Percentiles rank a stretch among this genome's conserved stretches.
phyloP scores from a whole-genome alignment of 1,284 basidiomycete species.

The Erythrobasidium hasegawianum region DNA sequence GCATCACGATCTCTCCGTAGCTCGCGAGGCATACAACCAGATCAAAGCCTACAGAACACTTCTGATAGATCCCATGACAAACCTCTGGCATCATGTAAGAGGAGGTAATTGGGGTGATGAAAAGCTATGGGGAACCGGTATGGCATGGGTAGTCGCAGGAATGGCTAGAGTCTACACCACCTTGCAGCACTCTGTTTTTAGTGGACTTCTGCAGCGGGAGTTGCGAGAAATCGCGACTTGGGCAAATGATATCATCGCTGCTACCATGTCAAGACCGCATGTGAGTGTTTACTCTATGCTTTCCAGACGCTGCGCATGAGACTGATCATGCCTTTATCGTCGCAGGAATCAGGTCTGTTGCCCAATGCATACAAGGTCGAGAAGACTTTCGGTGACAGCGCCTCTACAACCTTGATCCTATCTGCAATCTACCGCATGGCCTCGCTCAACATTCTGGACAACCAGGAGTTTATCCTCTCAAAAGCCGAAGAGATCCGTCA shows the following conservation, averaged over 20 bases:
- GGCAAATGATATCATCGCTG: slow-evolving; percentile 69
- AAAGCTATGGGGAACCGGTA: slow-evolving; percentile 65
- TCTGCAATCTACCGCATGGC: slow-evolving; percentile 69
- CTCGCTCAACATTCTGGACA: slow-evolving; percentile 56
- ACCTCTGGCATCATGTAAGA: slow-evolving; percentile 58
- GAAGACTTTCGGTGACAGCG: slow-evolving; percentile 65
- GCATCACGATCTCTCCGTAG: slow-evolving; percentile 62
- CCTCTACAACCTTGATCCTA: slow-evolving; percentile 71
- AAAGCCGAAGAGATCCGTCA: slow-evolving; percentile 59
- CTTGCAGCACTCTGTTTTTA: slow-evolving; percentile 60
- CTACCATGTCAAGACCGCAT: slow-evolving; percentile 61
- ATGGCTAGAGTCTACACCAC: slow-evolving; percentile 77
- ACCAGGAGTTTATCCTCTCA: slow-evolving; percentile 52
- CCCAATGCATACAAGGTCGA: slow-evolving; percentile 26
- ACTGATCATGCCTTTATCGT: neutral
- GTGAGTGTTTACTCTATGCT: slow-evolving; percentile 32
- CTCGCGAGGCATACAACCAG: slow-evolving; percentile 71
- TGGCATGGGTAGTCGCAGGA: slow-evolving; percentile 79
- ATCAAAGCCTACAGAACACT: slow-evolving; percentile 66
- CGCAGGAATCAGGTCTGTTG: slow-evolving; percentile 34
- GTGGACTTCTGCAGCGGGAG: slow-evolving; percentile 56
- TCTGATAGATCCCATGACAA: slow-evolving; percentile 47
- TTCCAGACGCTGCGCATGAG: no score
- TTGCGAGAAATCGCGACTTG: slow-evolving; percentile 62
- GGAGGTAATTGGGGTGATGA: slow-evolving; percentile 53